phyloP scores from a whole-genome alignment of 108 stramenopile species.

The Asterionellopsis glacialis region DNA sequence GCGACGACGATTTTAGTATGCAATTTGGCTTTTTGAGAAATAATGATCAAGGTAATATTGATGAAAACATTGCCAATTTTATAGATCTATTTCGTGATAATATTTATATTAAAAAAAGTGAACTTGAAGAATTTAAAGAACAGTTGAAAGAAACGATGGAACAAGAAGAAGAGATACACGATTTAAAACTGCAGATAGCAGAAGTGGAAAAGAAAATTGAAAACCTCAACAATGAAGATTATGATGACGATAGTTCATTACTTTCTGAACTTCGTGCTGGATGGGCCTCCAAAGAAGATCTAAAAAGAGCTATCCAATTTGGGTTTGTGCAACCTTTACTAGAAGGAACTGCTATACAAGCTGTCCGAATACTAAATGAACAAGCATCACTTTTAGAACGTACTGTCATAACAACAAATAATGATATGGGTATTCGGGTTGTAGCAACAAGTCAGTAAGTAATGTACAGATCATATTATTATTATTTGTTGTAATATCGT shows the following conservation, averaged over 20 bases:
- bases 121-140: too few relatives aligned
- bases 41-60: background rate
- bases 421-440: slow-evolving; percentile 2
- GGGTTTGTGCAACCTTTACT: background rate
- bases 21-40: too few relatives aligned
- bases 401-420: background rate
- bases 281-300: background rate
- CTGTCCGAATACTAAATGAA: background rate
- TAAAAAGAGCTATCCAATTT: background rate
- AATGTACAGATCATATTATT: background rate
- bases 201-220: background rate
- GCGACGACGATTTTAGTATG: too few relatives aligned
- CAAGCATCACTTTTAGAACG: background rate
- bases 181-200: background rate
- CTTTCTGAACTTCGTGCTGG: background rate
- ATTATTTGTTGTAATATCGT: background rate
- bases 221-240: background rate
- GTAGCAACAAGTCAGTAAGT: slow-evolving; percentile 19
- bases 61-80: background rate
- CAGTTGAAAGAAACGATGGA: background rate
- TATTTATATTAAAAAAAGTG: background rate
- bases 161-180: background rate
- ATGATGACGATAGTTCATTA: background rate
- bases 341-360: background rate
- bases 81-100: background rate